Conservation (phyloP, 2,329 filamentous ascomycete species). For the Lasiodiplodia sp. region DNA sequence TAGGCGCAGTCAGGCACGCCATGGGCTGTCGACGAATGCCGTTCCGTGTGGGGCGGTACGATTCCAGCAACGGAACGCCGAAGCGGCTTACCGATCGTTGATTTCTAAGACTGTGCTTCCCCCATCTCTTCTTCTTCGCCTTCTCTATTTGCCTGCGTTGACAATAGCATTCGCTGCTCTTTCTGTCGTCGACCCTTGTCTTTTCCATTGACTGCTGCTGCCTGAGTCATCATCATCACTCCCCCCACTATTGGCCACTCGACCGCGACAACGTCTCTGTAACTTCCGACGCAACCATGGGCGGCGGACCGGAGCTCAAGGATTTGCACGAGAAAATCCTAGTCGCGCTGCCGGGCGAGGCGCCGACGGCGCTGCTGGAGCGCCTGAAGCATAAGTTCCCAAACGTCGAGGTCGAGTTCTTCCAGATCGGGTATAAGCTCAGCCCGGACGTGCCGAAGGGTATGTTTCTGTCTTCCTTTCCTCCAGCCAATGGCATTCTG, state of each 20-base stretch:
- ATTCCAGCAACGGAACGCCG: neutral
- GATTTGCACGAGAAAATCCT: slow-evolving; percentile 50
- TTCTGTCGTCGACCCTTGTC: neutral
- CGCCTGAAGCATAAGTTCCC: slow-evolving; percentile 41
- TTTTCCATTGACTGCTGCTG: neutral
- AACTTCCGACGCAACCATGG: slow-evolving; percentile 42
- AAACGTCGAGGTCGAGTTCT: slow-evolving; percentile 42
- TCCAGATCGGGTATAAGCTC: neutral
- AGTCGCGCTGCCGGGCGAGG: slow-evolving; percentile 51
- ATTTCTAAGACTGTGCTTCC: slow-evolving; percentile 8
- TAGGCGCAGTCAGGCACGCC: neutral
- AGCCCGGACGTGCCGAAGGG: slow-evolving; percentile 5
- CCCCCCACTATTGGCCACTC: neutral
- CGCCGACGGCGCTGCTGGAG: slow-evolving; percentile 37
- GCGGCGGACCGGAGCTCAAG: slow-evolving; percentile 48
- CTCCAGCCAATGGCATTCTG: neutral
- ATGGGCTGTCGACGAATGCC: neutral
- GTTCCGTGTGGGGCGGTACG: neutral
- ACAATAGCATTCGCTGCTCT: neutral
- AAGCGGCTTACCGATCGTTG: neutral
- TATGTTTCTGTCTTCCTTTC: neutral
- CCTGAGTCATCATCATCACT: neutral
- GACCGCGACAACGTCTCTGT: neutral
- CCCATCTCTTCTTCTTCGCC: neutral
- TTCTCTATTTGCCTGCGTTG: neutral